A percentile compares a stretch with the other conserved stretches of the same genome.
Evolutionary conservation across 2,329 filamentous ascomycete genomes (phyloP).

Genomic region (Colletotrichum cordylinicola): DNA sequence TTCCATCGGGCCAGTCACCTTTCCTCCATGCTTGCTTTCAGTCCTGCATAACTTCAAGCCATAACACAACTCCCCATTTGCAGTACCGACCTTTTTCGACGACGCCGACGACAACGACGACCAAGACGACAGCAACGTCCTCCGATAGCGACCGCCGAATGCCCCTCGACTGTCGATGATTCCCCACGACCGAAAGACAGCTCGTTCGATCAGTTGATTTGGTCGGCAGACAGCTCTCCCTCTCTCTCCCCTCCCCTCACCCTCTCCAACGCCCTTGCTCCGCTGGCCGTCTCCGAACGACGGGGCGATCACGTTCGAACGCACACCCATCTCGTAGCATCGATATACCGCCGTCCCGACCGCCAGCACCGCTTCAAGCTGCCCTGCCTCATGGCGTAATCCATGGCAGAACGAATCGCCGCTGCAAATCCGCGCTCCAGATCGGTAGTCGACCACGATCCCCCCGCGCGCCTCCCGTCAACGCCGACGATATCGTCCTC

Average conservation of each 20-base stretch:
- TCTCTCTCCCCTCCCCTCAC: background rate
- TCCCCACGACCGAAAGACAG: background rate
- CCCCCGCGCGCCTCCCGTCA: constrained; percentile 54
- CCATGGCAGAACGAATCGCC: constrained; percentile 69
- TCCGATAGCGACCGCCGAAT: background rate
- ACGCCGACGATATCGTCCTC: constrained; percentile 30
- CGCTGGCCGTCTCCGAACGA: background rate
- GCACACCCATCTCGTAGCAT: background rate
- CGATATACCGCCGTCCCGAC: background rate
- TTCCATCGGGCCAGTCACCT: background rate
- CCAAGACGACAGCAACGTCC: background rate
- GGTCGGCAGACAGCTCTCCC: background rate
- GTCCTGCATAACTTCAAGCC: background rate
- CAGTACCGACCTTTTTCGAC: background rate
- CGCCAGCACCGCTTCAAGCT: constrained; percentile 7
- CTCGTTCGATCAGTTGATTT: constrained; percentile 17
- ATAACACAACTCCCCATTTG: background rate
- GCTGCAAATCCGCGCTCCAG: constrained; percentile 53
- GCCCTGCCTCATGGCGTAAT: constrained; percentile 68
- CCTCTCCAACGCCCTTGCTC: background rate
- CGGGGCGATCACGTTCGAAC: background rate
- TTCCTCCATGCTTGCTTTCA: background rate
- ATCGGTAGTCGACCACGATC: constrained; percentile 61
- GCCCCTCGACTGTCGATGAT: constrained; percentile 1
- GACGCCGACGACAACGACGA: constrained; percentile 10